phyloP scores from a whole-genome alignment of 1,284 basidiomycete genomes.

The Fereydounia khargensis region DNA sequence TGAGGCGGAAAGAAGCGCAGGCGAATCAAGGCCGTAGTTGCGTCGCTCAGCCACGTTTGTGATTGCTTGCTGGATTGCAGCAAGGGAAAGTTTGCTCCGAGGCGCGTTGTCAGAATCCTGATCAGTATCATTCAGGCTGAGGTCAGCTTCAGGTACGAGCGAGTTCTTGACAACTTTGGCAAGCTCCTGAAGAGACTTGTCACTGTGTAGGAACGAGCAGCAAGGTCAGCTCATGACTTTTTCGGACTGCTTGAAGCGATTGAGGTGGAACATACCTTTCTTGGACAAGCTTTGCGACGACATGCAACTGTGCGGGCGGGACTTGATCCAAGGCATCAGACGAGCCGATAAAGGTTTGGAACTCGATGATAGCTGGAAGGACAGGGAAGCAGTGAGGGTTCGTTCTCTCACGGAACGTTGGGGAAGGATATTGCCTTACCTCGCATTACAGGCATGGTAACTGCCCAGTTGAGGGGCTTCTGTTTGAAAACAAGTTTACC shows the following conservation, averaged over 20 bases:
- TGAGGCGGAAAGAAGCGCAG: slow-evolving; percentile 1
- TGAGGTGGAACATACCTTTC: slow-evolving; percentile 30
- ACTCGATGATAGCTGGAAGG: slow-evolving; percentile 29
- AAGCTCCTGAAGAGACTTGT: slow-evolving; percentile 39
- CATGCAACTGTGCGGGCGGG: slow-evolving; percentile 68
- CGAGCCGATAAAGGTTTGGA: slow-evolving; percentile 34
- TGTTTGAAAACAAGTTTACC: slow-evolving; percentile 76
- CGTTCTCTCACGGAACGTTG: background rate
- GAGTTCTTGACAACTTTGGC: slow-evolving; percentile 31
- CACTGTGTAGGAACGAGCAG: slow-evolving; percentile 8
- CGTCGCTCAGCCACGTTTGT: slow-evolving; percentile 30
- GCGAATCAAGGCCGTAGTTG: slow-evolving; percentile 45
- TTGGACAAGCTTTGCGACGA: slow-evolving; percentile 75
- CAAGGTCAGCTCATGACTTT: background rate
- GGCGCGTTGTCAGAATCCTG: slow-evolving; percentile 8
- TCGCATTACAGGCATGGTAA: slow-evolving; percentile 75
- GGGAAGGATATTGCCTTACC: slow-evolving; percentile 61
- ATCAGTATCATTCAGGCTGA: slow-evolving; percentile 11
- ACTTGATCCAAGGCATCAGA: slow-evolving; percentile 61
- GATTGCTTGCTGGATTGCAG: slow-evolving; percentile 32
- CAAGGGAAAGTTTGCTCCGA: slow-evolving; percentile 20
- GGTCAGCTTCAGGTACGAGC: slow-evolving; percentile 39
- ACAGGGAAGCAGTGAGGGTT: background rate
- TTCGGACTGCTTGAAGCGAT: too few species aligned
- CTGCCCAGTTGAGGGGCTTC: slow-evolving; percentile 71